Percentiles rank a stretch among this genome's conserved stretches.
phyloP scores from a whole-genome alignment of 2,329 filamentous ascomycete species.

The Hypocrella siamensis region DNA sequence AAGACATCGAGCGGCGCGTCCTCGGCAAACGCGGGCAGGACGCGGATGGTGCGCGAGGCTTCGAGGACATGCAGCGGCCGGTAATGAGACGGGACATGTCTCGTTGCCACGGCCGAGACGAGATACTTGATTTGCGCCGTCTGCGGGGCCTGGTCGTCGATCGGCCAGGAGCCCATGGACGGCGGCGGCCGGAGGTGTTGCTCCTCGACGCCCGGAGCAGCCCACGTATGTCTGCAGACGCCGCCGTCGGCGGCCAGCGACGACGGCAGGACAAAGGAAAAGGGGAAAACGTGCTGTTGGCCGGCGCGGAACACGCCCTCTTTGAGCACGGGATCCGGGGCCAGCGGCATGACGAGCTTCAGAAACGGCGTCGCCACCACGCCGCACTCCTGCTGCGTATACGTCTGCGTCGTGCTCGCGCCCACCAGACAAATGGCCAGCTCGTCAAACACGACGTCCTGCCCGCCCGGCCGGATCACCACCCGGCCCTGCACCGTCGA shows the following conservation, averaged over 20 bases:
- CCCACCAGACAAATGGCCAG: neutral
- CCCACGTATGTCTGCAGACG: neutral
- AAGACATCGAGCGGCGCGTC: neutral
- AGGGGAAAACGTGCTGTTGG: neutral
- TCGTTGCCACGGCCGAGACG: neutral
- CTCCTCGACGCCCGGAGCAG: neutral
- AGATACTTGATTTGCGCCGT: constrained; percentile 1
- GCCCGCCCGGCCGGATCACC: neutral
- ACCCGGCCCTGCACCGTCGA: constrained; percentile 1
- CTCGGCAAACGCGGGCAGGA: constrained; percentile 1
- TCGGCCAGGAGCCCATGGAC: constrained; percentile 1
- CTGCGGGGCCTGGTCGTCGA: constrained; percentile 1
- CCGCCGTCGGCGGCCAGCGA: constrained; percentile 1
- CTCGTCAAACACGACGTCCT: neutral
- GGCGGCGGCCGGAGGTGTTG: constrained; percentile 1
- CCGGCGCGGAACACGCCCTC: neutral
- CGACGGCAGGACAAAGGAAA: constrained; percentile 1
- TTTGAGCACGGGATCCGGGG: neutral
- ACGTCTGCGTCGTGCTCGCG: neutral
- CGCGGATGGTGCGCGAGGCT: neutral
- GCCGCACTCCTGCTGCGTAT: neutral
- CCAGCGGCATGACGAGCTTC: constrained; percentile 1
- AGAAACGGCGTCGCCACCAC: neutral
- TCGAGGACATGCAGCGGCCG: neutral
- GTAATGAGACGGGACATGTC: neutral